Percentiles rank a stretch among this genome's conserved stretches.
phyloP scores from a whole-genome alignment of 495 filamentous ascomycete species.

The Penicilliopsis zonata region DNA sequence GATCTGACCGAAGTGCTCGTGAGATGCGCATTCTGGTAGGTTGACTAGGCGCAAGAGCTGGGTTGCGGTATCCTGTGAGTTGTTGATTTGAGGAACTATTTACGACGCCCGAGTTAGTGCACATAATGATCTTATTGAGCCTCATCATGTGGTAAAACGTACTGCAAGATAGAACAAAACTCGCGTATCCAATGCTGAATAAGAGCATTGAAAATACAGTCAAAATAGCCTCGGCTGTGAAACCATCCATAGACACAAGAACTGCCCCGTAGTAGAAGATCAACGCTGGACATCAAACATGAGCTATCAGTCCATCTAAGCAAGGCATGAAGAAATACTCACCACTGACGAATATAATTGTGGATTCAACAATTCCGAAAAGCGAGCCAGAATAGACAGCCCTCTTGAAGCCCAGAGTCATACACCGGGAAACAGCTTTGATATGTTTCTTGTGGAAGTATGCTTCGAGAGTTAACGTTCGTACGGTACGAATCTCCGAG shows the following conservation, averaged over 20 bases:
- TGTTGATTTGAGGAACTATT: conserved; percentile 67
- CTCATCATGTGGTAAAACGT: conserved; percentile 6
- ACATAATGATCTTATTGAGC: no score
- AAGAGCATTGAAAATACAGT: conserved; percentile 73
- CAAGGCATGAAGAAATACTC: no score
- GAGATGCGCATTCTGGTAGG: conserved; percentile 37
- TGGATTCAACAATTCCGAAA: conserved; percentile 64
- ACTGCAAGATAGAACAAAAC: conserved; percentile 53
- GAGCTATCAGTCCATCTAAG: no score
- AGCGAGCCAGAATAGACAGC: conserved; percentile 55
- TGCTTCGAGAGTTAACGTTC: conserved; percentile 61
- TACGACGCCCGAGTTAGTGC: conserved; percentile 3
- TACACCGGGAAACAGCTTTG: conserved; percentile 26
- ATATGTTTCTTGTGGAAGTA: conserved; percentile 61
- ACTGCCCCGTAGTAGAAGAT: conserved; percentile 75
- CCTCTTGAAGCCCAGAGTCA: conserved; percentile 18
- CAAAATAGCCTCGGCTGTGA: conserved; percentile 45
- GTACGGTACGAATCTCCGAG: conserved; percentile 68
- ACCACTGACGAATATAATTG: conserved; percentile 57
- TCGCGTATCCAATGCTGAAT: conserved; percentile 64
- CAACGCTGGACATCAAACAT: conserved; percentile 38
- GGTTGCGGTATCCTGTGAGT: conserved; percentile 57
- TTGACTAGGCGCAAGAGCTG: conserved; percentile 61
- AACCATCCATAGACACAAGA: conserved; percentile 37
- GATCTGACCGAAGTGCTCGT: conserved; percentile 44